These are phyloP conservation scores for Draba incana DNA, from an alignment of 345 rosid species.

Conservation along the genomic window DNA sequence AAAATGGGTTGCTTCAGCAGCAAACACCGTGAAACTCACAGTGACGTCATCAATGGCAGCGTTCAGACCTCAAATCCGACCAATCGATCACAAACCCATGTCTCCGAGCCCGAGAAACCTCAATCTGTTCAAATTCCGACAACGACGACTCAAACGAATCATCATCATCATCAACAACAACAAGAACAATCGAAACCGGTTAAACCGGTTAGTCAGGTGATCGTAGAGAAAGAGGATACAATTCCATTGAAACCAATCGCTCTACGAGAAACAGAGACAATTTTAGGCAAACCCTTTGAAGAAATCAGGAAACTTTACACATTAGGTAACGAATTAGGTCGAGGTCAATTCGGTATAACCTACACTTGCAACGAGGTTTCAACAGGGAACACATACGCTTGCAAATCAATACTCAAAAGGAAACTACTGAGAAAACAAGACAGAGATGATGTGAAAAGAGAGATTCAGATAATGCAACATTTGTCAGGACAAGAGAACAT, in stretches of 20 bases:
- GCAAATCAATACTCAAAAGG: constrained; percentile 79
- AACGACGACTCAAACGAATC: constrained; percentile 26
- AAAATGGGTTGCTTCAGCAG: constrained; percentile 67
- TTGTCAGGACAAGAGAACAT: constrained; percentile 78
- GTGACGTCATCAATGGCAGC: constrained; percentile 40
- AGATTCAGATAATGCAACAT: constrained; percentile 85
- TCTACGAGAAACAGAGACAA: constrained; percentile 44
- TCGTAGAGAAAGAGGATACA: constrained; percentile 13
- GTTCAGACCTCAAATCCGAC: constrained; percentile 35
- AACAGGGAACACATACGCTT: constrained; percentile 62
- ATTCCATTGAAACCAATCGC: constrained; percentile 33
- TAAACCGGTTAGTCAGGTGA: constrained; percentile 18
- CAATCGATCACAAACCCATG: constrained; percentile 29
- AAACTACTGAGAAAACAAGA: constrained; percentile 59
- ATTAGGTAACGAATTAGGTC: constrained; percentile 73
- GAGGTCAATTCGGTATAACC: constrained; percentile 83
- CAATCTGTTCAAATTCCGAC: constrained; percentile 37
- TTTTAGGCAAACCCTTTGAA: constrained; percentile 71
- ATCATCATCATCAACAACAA: constrained; percentile 2
- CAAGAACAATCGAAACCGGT: constrained; percentile 26
- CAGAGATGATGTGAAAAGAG: constrained; percentile 70
- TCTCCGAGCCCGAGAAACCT: constrained; percentile 39
- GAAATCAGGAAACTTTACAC: constrained; percentile 60
- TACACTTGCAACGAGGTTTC: constrained; percentile 72
- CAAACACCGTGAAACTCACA: constrained; percentile 44